Evolutionary conservation across 2,329 filamentous ascomycete genomes (phyloP).

Genomic region (Magnaporthiopsis rhizophila): DNA sequence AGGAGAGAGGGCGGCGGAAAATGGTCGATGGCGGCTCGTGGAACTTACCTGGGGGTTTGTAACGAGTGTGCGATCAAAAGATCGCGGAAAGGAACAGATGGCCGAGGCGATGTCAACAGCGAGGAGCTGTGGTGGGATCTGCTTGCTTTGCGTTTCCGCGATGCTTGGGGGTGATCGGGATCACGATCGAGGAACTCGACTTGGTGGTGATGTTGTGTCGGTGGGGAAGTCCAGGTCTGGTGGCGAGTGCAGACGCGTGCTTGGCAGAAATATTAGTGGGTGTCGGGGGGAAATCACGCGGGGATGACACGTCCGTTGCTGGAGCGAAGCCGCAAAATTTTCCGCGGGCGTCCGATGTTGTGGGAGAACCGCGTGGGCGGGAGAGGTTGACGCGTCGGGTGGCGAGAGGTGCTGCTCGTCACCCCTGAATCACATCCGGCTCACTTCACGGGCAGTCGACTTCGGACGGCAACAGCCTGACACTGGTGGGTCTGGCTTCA

Average conservation of each 20-base stretch:
- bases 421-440: not conserved
- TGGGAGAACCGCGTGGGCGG: not conserved
- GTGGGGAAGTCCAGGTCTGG: not conserved
- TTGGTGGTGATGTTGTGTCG: not conserved
- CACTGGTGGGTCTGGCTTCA: not conserved
- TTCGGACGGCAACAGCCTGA: not conserved
- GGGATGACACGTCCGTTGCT: not conserved
- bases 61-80: not conserved
- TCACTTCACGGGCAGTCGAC: not conserved
- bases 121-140: not conserved
- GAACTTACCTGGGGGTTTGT: not conserved
- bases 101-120: not conserved
- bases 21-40: not conserved
- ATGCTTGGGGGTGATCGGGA: not conserved
- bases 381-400: not conserved
- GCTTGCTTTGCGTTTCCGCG: not conserved
- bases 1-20: not conserved
- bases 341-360: not conserved
- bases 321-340: not conserved
- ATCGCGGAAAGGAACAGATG: not conserved
- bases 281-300: not conserved
- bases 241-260: not conserved
- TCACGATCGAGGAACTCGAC: not conserved
- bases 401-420: not conserved
- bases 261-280: not conserved